Evolutionary conservation across 495 filamentous ascomycete species (phyloP), one percentile per base, ranked within the genome.

Genomic region (Penicillium lividum): DNA sequence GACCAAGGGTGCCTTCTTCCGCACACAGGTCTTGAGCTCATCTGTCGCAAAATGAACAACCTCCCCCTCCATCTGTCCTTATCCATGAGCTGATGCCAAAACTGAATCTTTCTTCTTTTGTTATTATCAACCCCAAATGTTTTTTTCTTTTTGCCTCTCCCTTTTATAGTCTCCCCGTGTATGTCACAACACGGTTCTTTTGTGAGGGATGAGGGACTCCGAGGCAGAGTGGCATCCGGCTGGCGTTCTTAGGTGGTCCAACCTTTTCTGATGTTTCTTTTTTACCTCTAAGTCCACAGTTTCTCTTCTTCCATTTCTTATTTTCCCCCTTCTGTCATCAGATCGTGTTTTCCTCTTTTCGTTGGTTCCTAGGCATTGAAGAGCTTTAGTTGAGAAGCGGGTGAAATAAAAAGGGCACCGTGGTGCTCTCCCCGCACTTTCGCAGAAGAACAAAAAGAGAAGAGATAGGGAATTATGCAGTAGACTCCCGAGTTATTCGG

Each of bases 1-100:
- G 75, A 97, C 93, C 36, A 94, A 94, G 84, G 93, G 92, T 64
- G 91, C 90, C 51, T 94, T 95, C 82, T 94, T 96, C 81, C 80
- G 91, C 68, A 90, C 88, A 56, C 87, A 91, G 72, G 87, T 91
- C 33, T 79, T 91, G 58, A 90, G 77, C 68, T 75, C 77, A 51
- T 76, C 77, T 57, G 77, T 80, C 59, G 77, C 77, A 51, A 80
- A 80, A 77, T 80, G 50, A 78, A 68, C 64, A 59, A 59, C 42
- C 47, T 16, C 27, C 28, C 22, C 22, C 44, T 22, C 7, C 44
- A 30, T 40, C 13, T 22, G 16, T 47, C 40, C 29, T 46, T 53
- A 27, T 59, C 49, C 63, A 66, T 66, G 61, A 66, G 59, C 60
- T 66, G 62, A 65, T 64, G 64, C 59, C 62, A 58, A 73, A 72